phyloP scores from a whole-genome alignment of 805 yeast genomes.

The Candida bentonensis region DNA sequence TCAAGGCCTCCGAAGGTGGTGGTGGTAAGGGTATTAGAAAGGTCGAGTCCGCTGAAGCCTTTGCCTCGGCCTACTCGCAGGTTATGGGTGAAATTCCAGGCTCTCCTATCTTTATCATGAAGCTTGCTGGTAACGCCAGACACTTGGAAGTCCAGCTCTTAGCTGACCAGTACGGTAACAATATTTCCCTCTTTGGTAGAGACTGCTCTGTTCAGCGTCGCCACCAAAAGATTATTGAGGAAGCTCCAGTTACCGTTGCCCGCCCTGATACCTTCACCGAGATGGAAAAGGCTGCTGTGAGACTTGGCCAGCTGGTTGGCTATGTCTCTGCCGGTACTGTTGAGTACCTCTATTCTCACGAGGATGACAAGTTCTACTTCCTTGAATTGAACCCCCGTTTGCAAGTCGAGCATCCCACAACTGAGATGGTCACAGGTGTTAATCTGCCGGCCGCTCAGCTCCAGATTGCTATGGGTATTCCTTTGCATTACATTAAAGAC shows the following conservation, averaged over 20 bases:
- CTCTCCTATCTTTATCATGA: slow-evolving; percentile 95
- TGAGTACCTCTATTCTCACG: slow-evolving; percentile 87
- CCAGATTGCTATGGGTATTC: slow-evolving; percentile 99
- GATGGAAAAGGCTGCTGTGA: slow-evolving; percentile 96
- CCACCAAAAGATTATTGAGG: slow-evolving; percentile 97
- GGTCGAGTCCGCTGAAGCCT: slow-evolving; percentile 74
- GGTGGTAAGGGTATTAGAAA: slow-evolving; percentile 99
- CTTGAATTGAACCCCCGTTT: slow-evolving; percentile 95
- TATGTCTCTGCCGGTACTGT: slow-evolving; percentile 99
- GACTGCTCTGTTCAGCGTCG: slow-evolving; percentile 99
- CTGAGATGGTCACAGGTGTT: slow-evolving; percentile 98
- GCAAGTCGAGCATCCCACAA: slow-evolving; percentile 99
- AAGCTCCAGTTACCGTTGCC: slow-evolving; percentile 97
- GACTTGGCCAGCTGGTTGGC: slow-evolving; percentile 93
- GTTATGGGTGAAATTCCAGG: slow-evolving; percentile 98
- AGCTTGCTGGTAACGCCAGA: slow-evolving; percentile 93
- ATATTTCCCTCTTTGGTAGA: slow-evolving; percentile 93
- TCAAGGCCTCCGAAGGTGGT: slow-evolving; percentile 99
- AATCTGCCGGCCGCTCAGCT: slow-evolving; percentile 97
- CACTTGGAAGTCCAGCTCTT: slow-evolving; percentile 95
- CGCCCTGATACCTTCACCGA: slow-evolving; percentile 66
- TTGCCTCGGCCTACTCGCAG: slow-evolving; percentile 65
- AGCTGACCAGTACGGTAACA: slow-evolving; percentile 97
- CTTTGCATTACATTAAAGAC: slow-evolving; percentile 87
- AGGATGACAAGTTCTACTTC: slow-evolving; percentile 90